Evolutionary conservation across 805 yeast genomes (phyloP), one percentile per base, ranked within the genome.

Genomic region (Candida tallmaniae): DNA sequence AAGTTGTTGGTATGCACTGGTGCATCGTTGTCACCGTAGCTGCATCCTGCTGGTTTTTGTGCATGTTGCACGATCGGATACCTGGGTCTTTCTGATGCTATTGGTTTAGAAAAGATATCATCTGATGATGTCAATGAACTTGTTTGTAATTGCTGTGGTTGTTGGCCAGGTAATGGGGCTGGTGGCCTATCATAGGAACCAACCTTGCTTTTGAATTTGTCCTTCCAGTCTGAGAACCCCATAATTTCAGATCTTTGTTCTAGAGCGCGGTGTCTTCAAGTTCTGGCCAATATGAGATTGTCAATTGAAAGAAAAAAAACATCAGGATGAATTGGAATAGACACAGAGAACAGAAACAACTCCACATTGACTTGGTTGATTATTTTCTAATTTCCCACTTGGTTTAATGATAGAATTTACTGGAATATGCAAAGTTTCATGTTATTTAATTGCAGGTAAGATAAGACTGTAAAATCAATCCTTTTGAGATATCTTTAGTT

Each of bases 1-100:
- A 84, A 85, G 50, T 84, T 83, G 55, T 85, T 85, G 6, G 95
- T 84, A 40, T 80, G 80, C 19, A 80, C 66, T 1, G 87, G 80
- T 5, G 39, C 46, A 33, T 50, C 56, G 10, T 35, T 12, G 4
- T 34, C 39, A 8, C 50, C 46, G 39, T 18, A 45, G 4, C 36
- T 27, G 38, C 62, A 55, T 1, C 67, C 70, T 19, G 46, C 48
- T 3, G 70, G 71, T 5, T 48, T 51, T 34, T 49, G 74, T 34
- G 16, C 42, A 34, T 66, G 72, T n/a, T 46, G 29, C 5, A 36
- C 40, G 34, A 48, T 53, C 13, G 53, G 48, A 50, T 73, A 78
- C 2, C 58, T 40, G 13, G 69, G 61, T 3, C 81, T 81, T 16
- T 62, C 66, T 2, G 59, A 52, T 3, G 73, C 55, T 32, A 78